Evolutionary conservation across 108 stramenopile genomes (phyloP), one percentile per base, ranked within the genome.

Genomic region (Parmales sp.): DNA sequence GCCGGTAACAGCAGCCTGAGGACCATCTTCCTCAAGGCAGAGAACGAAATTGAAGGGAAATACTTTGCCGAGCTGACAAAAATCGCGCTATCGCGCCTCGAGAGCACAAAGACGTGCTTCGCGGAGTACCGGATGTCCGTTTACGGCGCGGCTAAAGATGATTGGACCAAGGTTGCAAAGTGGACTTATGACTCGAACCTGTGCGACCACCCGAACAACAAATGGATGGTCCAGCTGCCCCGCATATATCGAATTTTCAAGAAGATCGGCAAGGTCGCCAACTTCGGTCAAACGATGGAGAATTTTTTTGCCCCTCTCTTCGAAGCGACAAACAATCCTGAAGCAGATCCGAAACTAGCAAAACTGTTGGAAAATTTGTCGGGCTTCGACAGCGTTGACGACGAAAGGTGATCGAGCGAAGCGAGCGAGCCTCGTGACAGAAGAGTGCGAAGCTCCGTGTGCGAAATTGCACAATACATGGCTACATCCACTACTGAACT

Each of bases 381-480:
- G 1, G 84, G 77, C n/a, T 78, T 86, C 65, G 86, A 86, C 76
- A 71, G 60, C 20, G 86, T 86, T 7, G 86, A 86, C 51, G 86
- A 86, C 77, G 86, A 86, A 76, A 75, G 73, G n/a, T n/a, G n/a
- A n/a, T n/a, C n/a, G n/a, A n/a, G n/a, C n/a, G n/a, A n/a, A n/a
- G n/a, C n/a, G n/a, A n/a, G n/a, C n/a, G n/a, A n/a, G n/a, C n/a
- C n/a, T n/a, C n/a, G n/a, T n/a, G n/a, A n/a, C n/a, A n/a, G n/a
- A n/a, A n/a, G n/a, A n/a, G n/a, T n/a, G n/a, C n/a, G n/a, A n/a
- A n/a, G n/a, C n/a, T n/a, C n/a, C n/a, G n/a, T n/a, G n/a, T n/a
- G n/a, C n/a, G n/a, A n/a, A n/a, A n/a, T n/a, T n/a, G n/a, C n/a
- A n/a, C n/a, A n/a, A n/a, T n/a, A n/a, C n/a, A n/a, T n/a, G n/a